A percentile compares a stretch with the other conserved stretches of the same genome.
These are phyloP conservation scores for Rhodotorula sp. DNA, from an alignment of 1,284 basidiomycete species.

Conservation along the genomic window DNA sequence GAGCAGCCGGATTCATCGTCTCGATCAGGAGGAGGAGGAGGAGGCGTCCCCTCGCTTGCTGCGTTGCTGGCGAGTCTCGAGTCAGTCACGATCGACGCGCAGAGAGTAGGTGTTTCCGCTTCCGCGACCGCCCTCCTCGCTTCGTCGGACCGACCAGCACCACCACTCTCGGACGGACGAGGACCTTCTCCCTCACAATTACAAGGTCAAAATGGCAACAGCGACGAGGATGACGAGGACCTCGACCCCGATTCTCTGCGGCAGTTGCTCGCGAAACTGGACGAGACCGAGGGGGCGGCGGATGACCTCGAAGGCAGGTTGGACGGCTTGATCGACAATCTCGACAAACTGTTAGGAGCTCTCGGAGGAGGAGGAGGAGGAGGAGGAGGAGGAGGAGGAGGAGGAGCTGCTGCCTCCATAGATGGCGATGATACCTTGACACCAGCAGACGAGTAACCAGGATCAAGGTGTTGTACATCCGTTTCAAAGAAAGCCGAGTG, in stretches of 20 bases:
- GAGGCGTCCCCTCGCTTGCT: background rate
- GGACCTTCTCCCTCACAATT: background rate
- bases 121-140: background rate
- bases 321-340: slow-evolving; percentile 19
- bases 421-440: background rate
- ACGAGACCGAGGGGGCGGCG: slow-evolving; percentile 21
- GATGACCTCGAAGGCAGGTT: slow-evolving; percentile 27
- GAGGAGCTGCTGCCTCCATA: background rate
- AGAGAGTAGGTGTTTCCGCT: background rate
- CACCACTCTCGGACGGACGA: background rate
- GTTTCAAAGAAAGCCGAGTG: background rate
- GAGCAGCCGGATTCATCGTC: no score
- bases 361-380: slow-evolving; percentile 7
- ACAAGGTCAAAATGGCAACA: background rate
- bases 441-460: background rate
- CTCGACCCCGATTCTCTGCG: background rate
- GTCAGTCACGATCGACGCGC: background rate
- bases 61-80: slow-evolving; percentile 13
- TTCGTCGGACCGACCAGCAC: background rate
- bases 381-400: background rate
- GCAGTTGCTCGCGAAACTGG: slow-evolving; percentile 11
- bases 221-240: background rate
- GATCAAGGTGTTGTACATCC: background rate
- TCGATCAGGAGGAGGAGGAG: background rate
- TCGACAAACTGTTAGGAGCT: slow-evolving; percentile 17